Conservation (phyloP, 2,329 filamentous ascomycete genomes). For the Nannizzia gypsea region DNA sequence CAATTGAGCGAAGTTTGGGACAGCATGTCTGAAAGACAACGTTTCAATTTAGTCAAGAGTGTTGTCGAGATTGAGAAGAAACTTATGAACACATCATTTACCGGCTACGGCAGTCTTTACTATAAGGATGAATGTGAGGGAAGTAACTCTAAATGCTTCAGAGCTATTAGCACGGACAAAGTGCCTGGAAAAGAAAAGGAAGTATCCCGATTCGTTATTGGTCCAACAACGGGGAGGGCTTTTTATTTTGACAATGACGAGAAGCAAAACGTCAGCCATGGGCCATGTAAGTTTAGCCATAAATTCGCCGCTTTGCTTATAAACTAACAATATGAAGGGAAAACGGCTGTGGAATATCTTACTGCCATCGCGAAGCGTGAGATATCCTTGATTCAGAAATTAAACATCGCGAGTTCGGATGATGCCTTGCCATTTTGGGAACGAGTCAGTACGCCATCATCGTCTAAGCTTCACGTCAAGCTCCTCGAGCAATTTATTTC, state of each 20-base stretch:
- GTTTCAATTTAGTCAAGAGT: neutral
- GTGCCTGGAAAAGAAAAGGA: neutral
- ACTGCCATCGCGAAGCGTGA: neutral
- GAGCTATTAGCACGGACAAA: neutral
- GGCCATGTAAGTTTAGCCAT: neutral
- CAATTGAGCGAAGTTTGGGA: neutral
- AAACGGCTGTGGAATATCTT: neutral
- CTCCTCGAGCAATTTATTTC: neutral
- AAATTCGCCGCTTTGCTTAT: neutral
- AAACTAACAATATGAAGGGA: neutral
- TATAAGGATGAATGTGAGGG: neutral
- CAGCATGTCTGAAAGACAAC: neutral
- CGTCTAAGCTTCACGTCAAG: neutral
- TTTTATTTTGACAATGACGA: neutral
- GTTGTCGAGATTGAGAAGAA: neutral
- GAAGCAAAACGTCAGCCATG: neutral
- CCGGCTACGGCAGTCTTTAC: neutral
- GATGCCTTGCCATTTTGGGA: neutral
- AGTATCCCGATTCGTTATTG: neutral
- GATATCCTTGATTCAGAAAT: neutral
- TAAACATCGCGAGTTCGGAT: neutral
- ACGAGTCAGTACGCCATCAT: neutral
- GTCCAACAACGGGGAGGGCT: neutral
- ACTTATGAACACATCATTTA: neutral
- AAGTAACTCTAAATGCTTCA: neutral